phyloP scores from a whole-genome alignment of 805 yeast genomes.

The Zygosaccharomyces gambellarensis region DNA sequence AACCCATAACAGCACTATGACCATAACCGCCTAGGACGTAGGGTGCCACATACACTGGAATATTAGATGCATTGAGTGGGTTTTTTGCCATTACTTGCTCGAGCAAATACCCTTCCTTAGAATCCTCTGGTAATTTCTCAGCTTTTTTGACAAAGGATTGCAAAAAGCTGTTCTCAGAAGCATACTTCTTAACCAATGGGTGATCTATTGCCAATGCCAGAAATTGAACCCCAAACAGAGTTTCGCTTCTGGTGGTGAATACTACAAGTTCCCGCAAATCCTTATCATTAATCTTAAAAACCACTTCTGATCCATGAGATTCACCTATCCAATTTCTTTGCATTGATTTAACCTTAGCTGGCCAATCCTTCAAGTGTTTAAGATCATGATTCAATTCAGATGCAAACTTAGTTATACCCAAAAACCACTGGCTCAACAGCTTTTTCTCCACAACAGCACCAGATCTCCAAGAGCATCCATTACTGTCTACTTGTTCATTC shows the following conservation, averaged over 20 bases:
- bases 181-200: conserved; percentile 45
- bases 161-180: conserved; percentile 40
- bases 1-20: conserved; percentile 95
- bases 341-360: conserved; percentile 81
- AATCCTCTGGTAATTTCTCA: conserved; percentile 39
- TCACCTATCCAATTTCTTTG: conserved; percentile 93
- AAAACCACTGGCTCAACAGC: conserved; percentile 85
- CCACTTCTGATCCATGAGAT: conserved; percentile 71
- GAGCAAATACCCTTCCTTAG: conserved; percentile 59
- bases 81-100: conserved; percentile 42
- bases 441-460: conserved; percentile 90
- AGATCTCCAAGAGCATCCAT: conserved; percentile 94
- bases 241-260: conserved; percentile 89
- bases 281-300: conserved; percentile 39
- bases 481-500: conserved; percentile 89
- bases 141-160: conserved; percentile 41
- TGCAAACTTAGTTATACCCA: conserved; percentile 83
- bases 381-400: conserved; percentile 62
- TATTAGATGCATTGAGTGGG: conserved; percentile 47
- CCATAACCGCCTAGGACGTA: conserved; percentile 84
- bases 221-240: conserved; percentile 77
- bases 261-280: conserved; percentile 39
- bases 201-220: conserved; percentile 74
- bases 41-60: conserved; percentile 88
- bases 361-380: conserved; percentile 67